Conservation (phyloP, 2,329 filamentous ascomycete genomes). For the Bipolaris sorokiniana region DNA sequence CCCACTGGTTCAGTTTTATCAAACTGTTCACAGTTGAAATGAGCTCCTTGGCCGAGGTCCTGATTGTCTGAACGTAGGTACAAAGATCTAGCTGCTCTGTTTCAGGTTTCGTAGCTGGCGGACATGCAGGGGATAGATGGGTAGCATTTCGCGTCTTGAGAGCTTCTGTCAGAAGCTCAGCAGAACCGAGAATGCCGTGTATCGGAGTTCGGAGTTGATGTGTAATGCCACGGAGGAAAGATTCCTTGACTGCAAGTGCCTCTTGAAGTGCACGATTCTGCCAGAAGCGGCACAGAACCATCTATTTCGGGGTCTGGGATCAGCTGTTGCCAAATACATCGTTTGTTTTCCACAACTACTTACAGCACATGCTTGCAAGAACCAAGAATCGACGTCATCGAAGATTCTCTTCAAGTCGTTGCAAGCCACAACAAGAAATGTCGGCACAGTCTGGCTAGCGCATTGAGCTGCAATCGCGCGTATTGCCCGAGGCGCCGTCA, state of each 20-base stretch:
- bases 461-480: slow-evolving; percentile 50
- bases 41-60: slow-evolving; percentile 51
- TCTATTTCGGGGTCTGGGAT: neutral
- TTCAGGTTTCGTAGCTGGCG: slow-evolving; percentile 17
- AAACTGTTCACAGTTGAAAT: slow-evolving; percentile 56
- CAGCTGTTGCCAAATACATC: neutral
- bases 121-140: slow-evolving; percentile 12
- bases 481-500: slow-evolving; percentile 39
- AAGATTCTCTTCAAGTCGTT: slow-evolving; percentile 53
- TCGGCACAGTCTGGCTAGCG: slow-evolving; percentile 40
- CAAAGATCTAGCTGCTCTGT: slow-evolving; percentile 29
- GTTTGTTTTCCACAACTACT: neutral
- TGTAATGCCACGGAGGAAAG: slow-evolving; percentile 55
- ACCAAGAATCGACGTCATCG: slow-evolving; percentile 57
- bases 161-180: slow-evolving; percentile 54
- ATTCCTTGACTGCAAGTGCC: slow-evolving; percentile 53
- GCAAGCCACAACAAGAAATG: slow-evolving; percentile 50
- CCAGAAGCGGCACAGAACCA: slow-evolving; percentile 48
- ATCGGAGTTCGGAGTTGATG: slow-evolving; percentile 58
- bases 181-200: slow-evolving; percentile 54
- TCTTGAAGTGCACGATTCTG: slow-evolving; percentile 51
- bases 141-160: slow-evolving; percentile 35
- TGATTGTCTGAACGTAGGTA: slow-evolving; percentile 47
- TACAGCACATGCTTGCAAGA: slow-evolving; percentile 51
- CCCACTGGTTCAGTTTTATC: slow-evolving; percentile 53